Evolutionary conservation across 371 early-diverging fungal species (phyloP).

Genomic region (Chytridium lagenaria): DNA sequence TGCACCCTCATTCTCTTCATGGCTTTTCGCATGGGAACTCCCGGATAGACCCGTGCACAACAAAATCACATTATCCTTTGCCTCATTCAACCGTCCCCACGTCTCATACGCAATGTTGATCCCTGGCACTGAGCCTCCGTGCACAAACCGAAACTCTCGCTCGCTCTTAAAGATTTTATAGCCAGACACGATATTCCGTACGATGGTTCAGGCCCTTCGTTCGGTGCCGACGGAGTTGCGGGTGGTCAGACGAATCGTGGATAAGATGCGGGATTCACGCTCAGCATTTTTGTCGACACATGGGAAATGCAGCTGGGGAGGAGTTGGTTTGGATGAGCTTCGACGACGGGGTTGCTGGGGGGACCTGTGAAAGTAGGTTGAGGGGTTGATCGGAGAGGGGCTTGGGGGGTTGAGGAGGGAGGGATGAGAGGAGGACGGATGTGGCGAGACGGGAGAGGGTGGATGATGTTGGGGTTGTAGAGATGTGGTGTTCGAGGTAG

Average conservation of each 20-base stretch:
- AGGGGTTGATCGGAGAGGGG: too few relatives aligned
- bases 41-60: slow-evolving; percentile 74
- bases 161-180: slow-evolving; percentile 72
- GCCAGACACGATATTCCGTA: slow-evolving; percentile 85
- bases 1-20: slow-evolving; percentile 65
- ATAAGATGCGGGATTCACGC: slow-evolving; percentile 16
- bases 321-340: background rate
- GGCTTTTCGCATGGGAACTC: slow-evolving; percentile 51
- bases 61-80: slow-evolving; percentile 88
- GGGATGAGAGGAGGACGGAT: too few relatives aligned
- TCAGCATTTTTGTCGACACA: slow-evolving; percentile 44
- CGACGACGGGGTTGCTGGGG: background rate
- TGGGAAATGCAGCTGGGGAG: slow-evolving; percentile 31
- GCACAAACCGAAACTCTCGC: slow-evolving; percentile 75
- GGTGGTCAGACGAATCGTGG: background rate
- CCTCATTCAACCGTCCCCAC: slow-evolving; percentile 84
- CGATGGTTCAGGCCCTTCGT: slow-evolving; percentile 79
- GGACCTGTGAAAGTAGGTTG: background rate
- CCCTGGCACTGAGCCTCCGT: slow-evolving; percentile 82
- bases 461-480: too few relatives aligned
- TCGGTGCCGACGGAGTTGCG: background rate
- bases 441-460: too few relatives aligned
- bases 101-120: slow-evolving; percentile 91
- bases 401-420: too few relatives aligned
- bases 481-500: too few relatives aligned